Evolutionary conservation across 176 grass and related monocot genomes (phyloP).

Genomic region (Rhynchospora breviuscula): DNA sequence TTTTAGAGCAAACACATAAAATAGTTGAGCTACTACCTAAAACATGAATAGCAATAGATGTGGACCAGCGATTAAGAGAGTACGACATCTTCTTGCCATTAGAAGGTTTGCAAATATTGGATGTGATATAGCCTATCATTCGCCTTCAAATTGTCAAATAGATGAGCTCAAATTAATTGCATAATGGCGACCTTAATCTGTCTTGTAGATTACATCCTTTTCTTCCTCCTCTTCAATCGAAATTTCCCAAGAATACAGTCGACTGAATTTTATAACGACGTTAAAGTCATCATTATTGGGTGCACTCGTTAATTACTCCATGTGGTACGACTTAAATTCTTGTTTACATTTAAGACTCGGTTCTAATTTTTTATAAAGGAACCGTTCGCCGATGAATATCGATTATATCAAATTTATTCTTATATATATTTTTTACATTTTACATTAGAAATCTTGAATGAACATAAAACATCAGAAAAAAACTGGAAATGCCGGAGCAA

Average conservation of each 20-base stretch:
- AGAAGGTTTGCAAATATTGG: neutral
- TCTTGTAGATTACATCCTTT: neutral
- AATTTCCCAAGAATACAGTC: neutral
- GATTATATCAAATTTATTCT: too few species aligned
- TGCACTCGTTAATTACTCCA: neutral
- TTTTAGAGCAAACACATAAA: neutral
- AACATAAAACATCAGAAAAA: too few species aligned
- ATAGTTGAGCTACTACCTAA: neutral
- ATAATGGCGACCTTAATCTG: neutral
- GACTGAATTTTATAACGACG: neutral
- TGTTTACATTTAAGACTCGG: too few species aligned
- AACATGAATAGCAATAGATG: neutral
- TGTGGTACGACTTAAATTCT: too few species aligned
- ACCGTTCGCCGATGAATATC: too few species aligned
- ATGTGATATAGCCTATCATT: neutral
- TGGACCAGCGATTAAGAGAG: neutral
- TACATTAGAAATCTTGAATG: too few species aligned
- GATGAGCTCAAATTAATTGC: slow-evolving; percentile 16
- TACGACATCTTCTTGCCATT: neutral
- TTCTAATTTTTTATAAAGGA: too few species aligned
- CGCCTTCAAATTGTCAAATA: slow-evolving; percentile 6
- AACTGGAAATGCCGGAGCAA: too few species aligned
- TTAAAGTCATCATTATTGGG: neutral
- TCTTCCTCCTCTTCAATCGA: neutral
- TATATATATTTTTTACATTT: too few species aligned